These are phyloP conservation scores for Carpinus viminea DNA, from an alignment of 306 rosid species.

Conservation along the genomic window DNA sequence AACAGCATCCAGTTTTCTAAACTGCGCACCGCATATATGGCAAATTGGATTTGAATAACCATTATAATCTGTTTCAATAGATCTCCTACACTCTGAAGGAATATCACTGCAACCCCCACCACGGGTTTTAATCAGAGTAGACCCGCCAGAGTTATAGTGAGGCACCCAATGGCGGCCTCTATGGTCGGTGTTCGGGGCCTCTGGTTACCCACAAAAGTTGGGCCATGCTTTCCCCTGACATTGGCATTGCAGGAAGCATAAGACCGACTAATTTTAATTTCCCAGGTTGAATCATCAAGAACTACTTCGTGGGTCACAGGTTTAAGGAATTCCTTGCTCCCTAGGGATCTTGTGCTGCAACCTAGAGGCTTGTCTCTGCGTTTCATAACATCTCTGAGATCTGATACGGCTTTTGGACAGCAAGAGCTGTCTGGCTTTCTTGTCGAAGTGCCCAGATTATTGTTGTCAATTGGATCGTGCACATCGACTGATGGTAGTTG, in stretches of 20 bases:
- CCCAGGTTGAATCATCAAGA: slow-evolving; percentile 19
- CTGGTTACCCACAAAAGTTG: background rate
- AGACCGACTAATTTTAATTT: slow-evolving; percentile 7
- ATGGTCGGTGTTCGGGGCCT: background rate
- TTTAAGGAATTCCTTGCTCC: slow-evolving; percentile 17
- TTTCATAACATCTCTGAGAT: slow-evolving; percentile 36
- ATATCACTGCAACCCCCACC: slow-evolving; percentile 25
- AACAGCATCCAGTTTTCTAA: slow-evolving; percentile 27
- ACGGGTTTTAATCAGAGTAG: slow-evolving; percentile 6
- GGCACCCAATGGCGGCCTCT: background rate
- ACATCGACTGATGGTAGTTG: slow-evolving; percentile 33
- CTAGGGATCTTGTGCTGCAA: slow-evolving; percentile 20
- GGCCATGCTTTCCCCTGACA: slow-evolving; percentile 3
- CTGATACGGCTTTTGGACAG: slow-evolving; percentile 28
- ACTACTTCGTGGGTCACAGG: slow-evolving; percentile 33
- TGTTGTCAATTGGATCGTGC: slow-evolving; percentile 41
- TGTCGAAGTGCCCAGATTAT: slow-evolving; percentile 13
- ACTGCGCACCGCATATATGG: slow-evolving; percentile 41
- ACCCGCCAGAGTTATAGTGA: slow-evolving; percentile 17
- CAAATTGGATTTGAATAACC: slow-evolving; percentile 27
- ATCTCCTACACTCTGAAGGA: slow-evolving; percentile 19
- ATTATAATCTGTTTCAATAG: slow-evolving; percentile 25
- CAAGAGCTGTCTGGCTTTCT: slow-evolving; percentile 12
- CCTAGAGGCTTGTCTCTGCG: background rate
- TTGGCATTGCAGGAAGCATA: slow-evolving; percentile 25